Evolutionary conservation across 805 yeast species (phyloP), one percentile per base, ranked within the genome.

Genomic region (Metschnikowia baotianmanensis): DNA sequence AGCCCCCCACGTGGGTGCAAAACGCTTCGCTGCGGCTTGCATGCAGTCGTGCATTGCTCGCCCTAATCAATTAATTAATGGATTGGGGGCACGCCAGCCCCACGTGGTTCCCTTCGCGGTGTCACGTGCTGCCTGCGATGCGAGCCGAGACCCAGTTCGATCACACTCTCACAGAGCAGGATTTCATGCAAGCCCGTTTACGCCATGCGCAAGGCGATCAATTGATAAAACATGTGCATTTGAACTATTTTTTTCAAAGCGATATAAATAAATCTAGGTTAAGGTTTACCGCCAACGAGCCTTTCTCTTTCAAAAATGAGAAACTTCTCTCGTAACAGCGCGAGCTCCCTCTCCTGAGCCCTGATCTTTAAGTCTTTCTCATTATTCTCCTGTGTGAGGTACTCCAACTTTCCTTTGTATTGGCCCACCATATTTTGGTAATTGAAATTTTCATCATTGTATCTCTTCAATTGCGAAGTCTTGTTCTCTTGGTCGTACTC

Each of bases 391-490:
- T 56, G 57, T 29, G 65, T 69, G 24, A 68, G 56, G 19, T 64
- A 66, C 40, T 69, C 73, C 32, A 69, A 55, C 15, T 63, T 59
- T 46, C 68, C 58, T 45, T 63, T 63, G 52, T 55, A 65, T 37
- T 67, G 65, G 38, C 61, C 61, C 23, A 81, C 68, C 42, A 76
- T 76, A 32, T 71, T 67, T 46, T 78, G 82, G 45, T 74, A 72
- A 38, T 72, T 72, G 45, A 73, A 66, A 52, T 78, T 79, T 48
- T 83, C 89, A 36, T 75, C 80, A 45, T 76, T 76, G 43, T 80
- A 79, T 38, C 72, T 63, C 37, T 71, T 69, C 26, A 77, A 67
- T 18, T 78, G 71, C 32, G 66, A 67, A 3, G 67, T 54, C 48
- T 82, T 83, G 46, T 69, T 76, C 21, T 72, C 77, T 38, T 72